Evolutionary conservation across 2,329 filamentous ascomycete genomes (phyloP), one percentile per base, ranked within the genome.

Genomic region (Raffaelea arxii): DNA sequence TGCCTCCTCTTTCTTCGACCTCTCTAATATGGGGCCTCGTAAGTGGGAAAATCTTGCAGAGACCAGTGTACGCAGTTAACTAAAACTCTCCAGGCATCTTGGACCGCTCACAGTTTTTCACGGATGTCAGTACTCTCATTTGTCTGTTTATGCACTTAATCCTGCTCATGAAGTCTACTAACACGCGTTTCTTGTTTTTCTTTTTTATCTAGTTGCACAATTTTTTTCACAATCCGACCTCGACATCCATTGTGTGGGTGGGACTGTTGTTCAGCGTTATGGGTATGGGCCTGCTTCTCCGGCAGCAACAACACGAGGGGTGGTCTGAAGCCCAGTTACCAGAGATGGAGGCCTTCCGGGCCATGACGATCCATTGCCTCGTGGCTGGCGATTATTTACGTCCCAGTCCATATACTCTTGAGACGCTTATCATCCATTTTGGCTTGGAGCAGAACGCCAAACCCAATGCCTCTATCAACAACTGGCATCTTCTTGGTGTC

Each of bases 351-450:
- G 64, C 67, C 30, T 74, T 71, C 51, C 66, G 77, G 32, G 67
- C 69, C 35, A 63, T 78, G 32, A 79, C 79, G 45, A 76, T 77
- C n/a, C 77, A 83, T 58, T 80, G 77, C 54, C 60, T 84, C 24
- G 67, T 77, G 4, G 64, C 79, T 47, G 76, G 75, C n/a, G 78
- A 82, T 54, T 80, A 80, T 55, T 80, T 75, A 3, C 77, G 77
- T 54, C 74, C 78, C 1, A 73, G 78, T 46, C 70, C 69, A 4
- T 71, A 76, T 54, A 70, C 79, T 18, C 10, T 84, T 23, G 80
- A 84, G 56, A 74, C 77, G 1, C 62, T 83, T 19, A 70, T 80
- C 6, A 65, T 83, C 36, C 76, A 82, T 54, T 65, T 82, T 53
- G 77, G 36, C 16, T 10, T 75, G 9, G 79, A 83, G 55, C 78